A percentile compares a stretch with the other conserved stretches of the same genome.
phyloP scores from a whole-genome alignment of 1,284 basidiomycete species.

The Pseudozyma pruni region DNA sequence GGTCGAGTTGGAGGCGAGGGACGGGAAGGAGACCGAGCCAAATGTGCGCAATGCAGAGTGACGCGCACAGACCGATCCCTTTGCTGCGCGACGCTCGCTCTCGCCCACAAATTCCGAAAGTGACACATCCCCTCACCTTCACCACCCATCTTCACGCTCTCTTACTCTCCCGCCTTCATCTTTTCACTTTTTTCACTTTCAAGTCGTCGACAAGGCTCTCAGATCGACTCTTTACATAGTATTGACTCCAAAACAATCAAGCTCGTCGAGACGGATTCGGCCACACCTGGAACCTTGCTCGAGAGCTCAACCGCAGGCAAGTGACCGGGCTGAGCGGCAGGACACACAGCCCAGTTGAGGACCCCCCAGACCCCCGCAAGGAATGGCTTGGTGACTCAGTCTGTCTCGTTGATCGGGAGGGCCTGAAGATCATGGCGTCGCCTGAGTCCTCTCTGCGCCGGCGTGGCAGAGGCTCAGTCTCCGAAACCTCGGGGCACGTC shows the following conservation, averaged over 20 bases:
- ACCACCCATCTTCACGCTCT: no score
- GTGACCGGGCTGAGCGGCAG: background rate
- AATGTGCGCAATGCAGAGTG: conserved; percentile 18
- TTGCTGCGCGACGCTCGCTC: background rate
- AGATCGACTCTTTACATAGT: no score
- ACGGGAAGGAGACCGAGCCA: background rate
- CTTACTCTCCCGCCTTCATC: no score
- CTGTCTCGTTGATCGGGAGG: background rate
- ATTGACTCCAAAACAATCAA: no score
- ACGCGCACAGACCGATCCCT: conserved; percentile 33
- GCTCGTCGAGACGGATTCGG: no score
- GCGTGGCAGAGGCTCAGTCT: conserved; percentile 41
- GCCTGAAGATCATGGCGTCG: conserved; percentile 27
- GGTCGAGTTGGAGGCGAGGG: conserved; percentile 1
- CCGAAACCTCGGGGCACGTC: conserved; percentile 21
- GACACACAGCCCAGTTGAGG: no score
- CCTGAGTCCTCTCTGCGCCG: conserved; percentile 37
- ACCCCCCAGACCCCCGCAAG: no score
- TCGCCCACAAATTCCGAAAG: no score
- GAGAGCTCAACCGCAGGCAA: conserved; percentile 16
- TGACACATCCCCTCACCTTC: no score
- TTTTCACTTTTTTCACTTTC: no score
- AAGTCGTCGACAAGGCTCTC: no score
- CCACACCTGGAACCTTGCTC: no score
- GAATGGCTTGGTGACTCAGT: conserved; percentile 7